These are phyloP conservation scores for Suhomyces bribrorum DNA, from an alignment of 1,139 yeast species.

Conservation along the genomic window DNA sequence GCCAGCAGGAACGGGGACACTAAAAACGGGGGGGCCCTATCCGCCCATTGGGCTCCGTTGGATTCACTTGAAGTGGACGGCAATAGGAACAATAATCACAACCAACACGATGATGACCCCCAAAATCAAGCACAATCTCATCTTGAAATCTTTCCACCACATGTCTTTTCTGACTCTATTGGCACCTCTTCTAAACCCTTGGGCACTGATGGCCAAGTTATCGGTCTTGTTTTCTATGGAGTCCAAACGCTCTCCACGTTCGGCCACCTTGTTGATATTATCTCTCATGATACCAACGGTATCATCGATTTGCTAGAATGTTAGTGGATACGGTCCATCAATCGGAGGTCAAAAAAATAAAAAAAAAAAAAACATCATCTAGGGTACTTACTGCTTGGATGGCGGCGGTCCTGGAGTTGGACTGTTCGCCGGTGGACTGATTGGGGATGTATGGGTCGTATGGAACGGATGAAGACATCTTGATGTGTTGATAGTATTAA, in stretches of 20 bases:
- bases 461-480: conserved; percentile 80
- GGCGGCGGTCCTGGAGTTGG: conserved; percentile 74
- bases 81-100: conserved; percentile 92
- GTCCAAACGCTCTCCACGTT: conserved; percentile 90
- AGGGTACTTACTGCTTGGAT: conserved; percentile 73
- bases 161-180: conserved; percentile 96
- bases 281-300: conserved; percentile 98
- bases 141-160: conserved; percentile 99
- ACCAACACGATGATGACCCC: conserved; percentile 78
- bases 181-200: conserved; percentile 95
- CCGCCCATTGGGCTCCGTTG: not conserved
- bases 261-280: conserved; percentile 93
- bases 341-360: no score
- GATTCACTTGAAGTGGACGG: conserved; percentile 66
- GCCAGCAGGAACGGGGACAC: no score
- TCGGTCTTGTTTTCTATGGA: conserved; percentile 93
- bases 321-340: not conserved
- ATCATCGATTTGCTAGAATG: conserved; percentile 77
- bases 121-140: conserved; percentile 87
- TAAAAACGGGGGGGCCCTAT: not conserved
- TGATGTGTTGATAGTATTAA: conserved; percentile 5
- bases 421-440: conserved; percentile 53
- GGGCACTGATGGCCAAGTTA: conserved; percentile 89
- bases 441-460: conserved; percentile 88
- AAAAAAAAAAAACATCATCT: no score